Evolutionary conservation across 2,329 filamentous ascomycete genomes (phyloP).

Genomic region (Paracamarosporium sp.): DNA sequence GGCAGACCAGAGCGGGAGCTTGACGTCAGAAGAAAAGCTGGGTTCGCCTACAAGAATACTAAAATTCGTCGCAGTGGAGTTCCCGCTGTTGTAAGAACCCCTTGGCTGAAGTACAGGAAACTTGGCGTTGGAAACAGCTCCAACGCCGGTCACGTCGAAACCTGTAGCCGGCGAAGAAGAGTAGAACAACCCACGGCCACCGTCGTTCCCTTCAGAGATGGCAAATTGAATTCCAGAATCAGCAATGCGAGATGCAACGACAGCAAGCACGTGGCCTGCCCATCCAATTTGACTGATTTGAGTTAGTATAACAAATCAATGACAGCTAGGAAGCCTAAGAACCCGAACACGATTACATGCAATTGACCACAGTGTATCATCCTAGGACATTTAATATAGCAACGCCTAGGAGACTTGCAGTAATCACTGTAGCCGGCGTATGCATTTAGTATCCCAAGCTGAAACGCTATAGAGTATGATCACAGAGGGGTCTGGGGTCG

Average conservation of each 20-base stretch:
- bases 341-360: too few species aligned
- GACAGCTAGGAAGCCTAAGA: too few species aligned
- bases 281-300: conserved; percentile 28
- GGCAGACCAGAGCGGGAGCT: conserved; percentile 42
- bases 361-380: too few species aligned
- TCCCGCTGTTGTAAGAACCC: conserved; percentile 37
- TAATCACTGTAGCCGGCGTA: too few species aligned
- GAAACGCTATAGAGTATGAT: too few species aligned
- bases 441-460: too few species aligned
- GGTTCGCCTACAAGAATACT: conserved; percentile 45
- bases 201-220: conserved; percentile 61
- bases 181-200: conserved; percentile 57
- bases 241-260: conserved; percentile 51
- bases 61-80: conserved; percentile 30
- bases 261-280: conserved; percentile 47
- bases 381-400: too few species aligned
- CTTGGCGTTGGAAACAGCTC: conserved; percentile 50
- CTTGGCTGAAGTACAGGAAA: conserved; percentile 37
- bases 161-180: conserved; percentile 51
- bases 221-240: conserved; percentile 58
- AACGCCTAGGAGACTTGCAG: too few species aligned
- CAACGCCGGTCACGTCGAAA: conserved; percentile 53
- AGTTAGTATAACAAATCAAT: conserved; percentile 7
- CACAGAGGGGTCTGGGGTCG: neutral
- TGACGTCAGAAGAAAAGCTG: conserved; percentile 19